Evolutionary conservation across 2,329 filamentous ascomycete species (phyloP).

Genomic region (Neodidymelliopsis sp.): DNA sequence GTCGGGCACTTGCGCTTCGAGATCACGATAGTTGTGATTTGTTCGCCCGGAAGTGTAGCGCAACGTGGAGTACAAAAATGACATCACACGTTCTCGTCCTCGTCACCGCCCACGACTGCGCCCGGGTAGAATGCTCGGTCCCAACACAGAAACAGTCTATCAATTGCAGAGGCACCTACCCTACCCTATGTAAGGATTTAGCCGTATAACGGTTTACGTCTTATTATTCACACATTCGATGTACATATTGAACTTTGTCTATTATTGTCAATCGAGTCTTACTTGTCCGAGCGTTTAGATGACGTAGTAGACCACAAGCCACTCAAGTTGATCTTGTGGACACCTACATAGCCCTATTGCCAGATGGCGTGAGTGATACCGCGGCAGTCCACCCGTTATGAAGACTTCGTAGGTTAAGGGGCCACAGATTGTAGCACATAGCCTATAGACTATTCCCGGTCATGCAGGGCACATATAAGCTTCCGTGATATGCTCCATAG

Average conservation of each 20-base stretch:
- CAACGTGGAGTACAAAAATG: conserved; percentile 7
- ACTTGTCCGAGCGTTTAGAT: background rate
- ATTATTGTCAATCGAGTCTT: background rate
- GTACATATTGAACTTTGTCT: background rate
- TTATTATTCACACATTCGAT: no score
- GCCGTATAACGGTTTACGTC: no score
- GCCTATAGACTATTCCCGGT: background rate
- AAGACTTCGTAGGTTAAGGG: background rate
- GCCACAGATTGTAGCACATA: background rate
- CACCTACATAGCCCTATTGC: conserved; percentile 20
- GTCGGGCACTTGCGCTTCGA: conserved; percentile 10
- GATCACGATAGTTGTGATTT: conserved; percentile 17
- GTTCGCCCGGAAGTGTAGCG: background rate
- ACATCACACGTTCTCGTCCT: conserved; percentile 4
- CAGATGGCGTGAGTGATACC: background rate
- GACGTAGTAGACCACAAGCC: conserved; percentile 6
- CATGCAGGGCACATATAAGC: conserved; percentile 6
- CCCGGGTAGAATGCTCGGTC: conserved; percentile 1
- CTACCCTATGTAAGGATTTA: no score
- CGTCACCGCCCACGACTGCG: conserved; percentile 9
- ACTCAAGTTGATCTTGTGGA: conserved; percentile 24
- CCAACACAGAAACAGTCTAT: background rate
- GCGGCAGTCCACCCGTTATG: background rate
- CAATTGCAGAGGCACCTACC: background rate
- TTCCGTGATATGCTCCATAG: conserved; percentile 1